These are phyloP conservation scores for Phytopythium ostracodes DNA, from an alignment of 352 stramenopile species.

Conservation along the genomic window DNA sequence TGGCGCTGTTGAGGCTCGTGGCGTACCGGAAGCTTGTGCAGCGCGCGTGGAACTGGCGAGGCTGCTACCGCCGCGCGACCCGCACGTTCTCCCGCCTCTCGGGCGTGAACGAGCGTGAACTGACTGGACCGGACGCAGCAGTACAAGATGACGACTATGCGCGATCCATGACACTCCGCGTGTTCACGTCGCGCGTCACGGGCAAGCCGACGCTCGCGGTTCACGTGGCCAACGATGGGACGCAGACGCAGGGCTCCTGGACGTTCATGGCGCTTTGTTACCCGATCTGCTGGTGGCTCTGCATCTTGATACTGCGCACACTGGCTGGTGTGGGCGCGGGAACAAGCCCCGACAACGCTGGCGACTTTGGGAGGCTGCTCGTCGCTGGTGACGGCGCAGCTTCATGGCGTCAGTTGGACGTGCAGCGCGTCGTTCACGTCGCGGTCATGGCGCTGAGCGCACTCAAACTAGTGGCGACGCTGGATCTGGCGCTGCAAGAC, in stretches of 20 bases:
- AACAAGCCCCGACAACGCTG: background rate
- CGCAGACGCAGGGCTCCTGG: conserved; percentile 43
- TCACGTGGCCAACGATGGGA: conserved; percentile 18
- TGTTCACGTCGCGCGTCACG: conserved; percentile 14
- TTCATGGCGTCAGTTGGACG: conserved; percentile 19
- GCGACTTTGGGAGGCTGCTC: conserved; percentile 9
- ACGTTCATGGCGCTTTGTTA: conserved; percentile 38
- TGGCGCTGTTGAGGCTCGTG: conserved; percentile 35
- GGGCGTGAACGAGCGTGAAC: conserved; percentile 3
- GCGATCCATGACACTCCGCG: conserved; percentile 13
- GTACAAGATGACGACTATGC: background rate
- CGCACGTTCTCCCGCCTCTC: conserved; percentile 27
- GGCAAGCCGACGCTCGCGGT: conserved; percentile 11
- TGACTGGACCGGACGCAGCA: background rate
- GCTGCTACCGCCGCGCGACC: conserved; percentile 22
- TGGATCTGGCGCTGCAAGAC: conserved; percentile 47
- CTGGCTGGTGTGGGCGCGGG: background rate
- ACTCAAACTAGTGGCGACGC: conserved; percentile 34
- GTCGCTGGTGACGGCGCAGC: background rate
- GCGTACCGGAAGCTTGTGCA: conserved; percentile 34
- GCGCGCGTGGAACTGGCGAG: conserved; percentile 43
- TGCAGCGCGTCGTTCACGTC: conserved; percentile 30
- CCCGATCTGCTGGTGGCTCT: conserved; percentile 29
- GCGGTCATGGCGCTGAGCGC: conserved; percentile 32
- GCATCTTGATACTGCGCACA: conserved; percentile 14